Base-by-base conservation (phyloP, 2,329 filamentous ascomycete genomes). In the Pseudogymnoascus sp. region DNA sequence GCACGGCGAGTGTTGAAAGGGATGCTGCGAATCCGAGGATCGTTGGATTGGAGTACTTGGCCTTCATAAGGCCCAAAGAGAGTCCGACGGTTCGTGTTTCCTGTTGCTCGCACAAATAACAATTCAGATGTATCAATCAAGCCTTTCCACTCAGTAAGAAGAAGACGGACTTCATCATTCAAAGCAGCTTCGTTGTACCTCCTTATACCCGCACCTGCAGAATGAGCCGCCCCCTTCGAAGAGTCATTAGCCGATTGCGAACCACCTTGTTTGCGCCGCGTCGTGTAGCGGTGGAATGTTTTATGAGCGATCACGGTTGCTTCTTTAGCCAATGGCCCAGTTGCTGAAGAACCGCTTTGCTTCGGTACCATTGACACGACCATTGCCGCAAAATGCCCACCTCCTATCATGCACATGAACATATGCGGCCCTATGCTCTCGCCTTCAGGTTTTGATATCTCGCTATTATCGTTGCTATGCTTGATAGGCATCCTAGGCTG, bases 381-480 rank as follows among this genome's bases (percentile, higher is more conserved):
- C 92, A 97, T 97, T 58, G 90, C 94, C 0, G 94, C 94, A 71
- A 99, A 99, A 72, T 99, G 94, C 0, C 94, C 94, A 63, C 94
- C 94, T 22, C 94, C 94, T 58, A 99, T 96, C 94, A 99, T 99
- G 74, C 92, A 97, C 57, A 99, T 82, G 71, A 99, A 97, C 58
- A 96, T 85, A 71, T 97, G 92, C 2, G 91, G 90, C 6, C 87
- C 86, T 22, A 85, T 83, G 70, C 87, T 84, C 3, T 78, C 77
- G 8, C 81, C 74, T 1, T 79, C 76, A 2, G 81, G 78, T 4
- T 84, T 73, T 14, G 78, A 76, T 2, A 84, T 83, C 57, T 86
- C 85, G 61, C 83, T 84, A 37, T 79, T 75, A 1, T 76, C 63
- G 81, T 81, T 32, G 74, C 79, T 61, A 74, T 77, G 41, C 74